Evolutionary conservation across 1,139 yeast species (phyloP).

Genomic region (Candida buenavistaensis): DNA sequence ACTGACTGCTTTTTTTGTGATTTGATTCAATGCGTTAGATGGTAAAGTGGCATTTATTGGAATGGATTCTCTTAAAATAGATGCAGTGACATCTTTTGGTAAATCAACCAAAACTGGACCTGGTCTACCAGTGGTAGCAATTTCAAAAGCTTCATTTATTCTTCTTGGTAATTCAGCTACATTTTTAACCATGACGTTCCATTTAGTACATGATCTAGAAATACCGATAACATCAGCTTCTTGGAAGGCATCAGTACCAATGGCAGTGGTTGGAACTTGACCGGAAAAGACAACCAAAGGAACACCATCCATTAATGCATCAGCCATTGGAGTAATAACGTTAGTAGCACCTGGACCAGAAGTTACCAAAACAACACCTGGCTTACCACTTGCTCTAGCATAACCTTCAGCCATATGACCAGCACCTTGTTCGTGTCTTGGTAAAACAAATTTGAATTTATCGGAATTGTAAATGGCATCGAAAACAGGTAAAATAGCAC

Average conservation of each 20-base stretch:
- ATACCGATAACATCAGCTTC: constrained; percentile 98
- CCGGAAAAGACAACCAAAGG: constrained; percentile 98
- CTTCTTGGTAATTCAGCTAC: constrained; percentile 94
- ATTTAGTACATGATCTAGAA: constrained; percentile 94
- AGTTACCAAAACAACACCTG: constrained; percentile 97
- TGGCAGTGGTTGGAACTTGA: constrained; percentile 92
- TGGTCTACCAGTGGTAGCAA: constrained; percentile 94
- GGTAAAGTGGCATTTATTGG: constrained; percentile 87
- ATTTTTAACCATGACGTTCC: constrained; percentile 98
- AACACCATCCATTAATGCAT: constrained; percentile 95
- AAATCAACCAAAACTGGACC: constrained; percentile 97
- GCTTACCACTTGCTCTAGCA: constrained; percentile 91
- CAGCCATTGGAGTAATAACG: constrained; percentile 96
- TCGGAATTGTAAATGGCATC: constrained; percentile 95
- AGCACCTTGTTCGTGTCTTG: constrained; percentile 98
- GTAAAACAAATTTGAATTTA: constrained; percentile 84
- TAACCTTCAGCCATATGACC: constrained; percentile 99
- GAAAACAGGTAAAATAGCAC: constrained; percentile 96
- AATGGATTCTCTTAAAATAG: constrained; percentile 80
- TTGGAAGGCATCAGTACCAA: constrained; percentile 98
- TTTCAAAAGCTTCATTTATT: constrained; percentile 96
- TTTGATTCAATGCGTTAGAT: constrained; percentile 68
- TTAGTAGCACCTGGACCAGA: constrained; percentile 99
- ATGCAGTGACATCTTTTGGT: constrained; percentile 97
- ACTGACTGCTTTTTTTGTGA: constrained; percentile 70